A percentile compares a stretch with the other conserved stretches of the same genome.
Conservation (phyloP, 345 rosid species). For the Citrus sp. region DNA sequence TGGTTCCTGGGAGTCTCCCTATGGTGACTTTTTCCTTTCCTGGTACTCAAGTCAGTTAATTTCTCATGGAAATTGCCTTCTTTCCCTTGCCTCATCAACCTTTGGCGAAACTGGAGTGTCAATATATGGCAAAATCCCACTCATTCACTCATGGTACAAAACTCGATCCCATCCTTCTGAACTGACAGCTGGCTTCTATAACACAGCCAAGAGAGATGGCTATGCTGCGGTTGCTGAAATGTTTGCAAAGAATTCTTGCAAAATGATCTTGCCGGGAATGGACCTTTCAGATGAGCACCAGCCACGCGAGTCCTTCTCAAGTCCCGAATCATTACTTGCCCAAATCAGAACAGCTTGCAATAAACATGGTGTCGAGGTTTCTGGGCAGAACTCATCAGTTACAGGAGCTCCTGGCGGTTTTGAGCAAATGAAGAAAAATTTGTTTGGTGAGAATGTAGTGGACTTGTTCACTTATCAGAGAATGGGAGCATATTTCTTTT, state of each 20-base stretch:
- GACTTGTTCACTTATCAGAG: constrained; percentile 78
- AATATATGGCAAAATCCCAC: constrained; percentile 62
- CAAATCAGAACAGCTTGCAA: constrained; percentile 62
- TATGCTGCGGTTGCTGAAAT: constrained; percentile 55
- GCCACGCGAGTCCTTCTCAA: constrained; percentile 43
- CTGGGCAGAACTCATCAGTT: constrained; percentile 65
- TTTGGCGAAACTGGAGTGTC: constrained; percentile 39
- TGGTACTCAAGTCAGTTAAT: constrained; percentile 78
- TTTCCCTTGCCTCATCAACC: constrained; percentile 55
- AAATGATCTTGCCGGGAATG: constrained; percentile 82
- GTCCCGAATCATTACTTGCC: constrained; percentile 60
- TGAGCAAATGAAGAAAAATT: constrained; percentile 60
- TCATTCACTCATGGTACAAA: constrained; percentile 68
- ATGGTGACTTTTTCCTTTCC: constrained; percentile 81
- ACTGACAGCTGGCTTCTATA: constrained; percentile 76
- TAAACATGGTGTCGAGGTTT: constrained; percentile 54
- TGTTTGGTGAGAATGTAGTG: constrained; percentile 32
- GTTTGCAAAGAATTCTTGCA: constrained; percentile 76
- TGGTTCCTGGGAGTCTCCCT: constrained; percentile 85
- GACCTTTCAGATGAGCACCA: constrained; percentile 66
- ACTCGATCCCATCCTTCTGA: constrained; percentile 69
- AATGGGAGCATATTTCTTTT: constrained; percentile 96
- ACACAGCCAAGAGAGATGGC: constrained; percentile 56
- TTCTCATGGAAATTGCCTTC: constrained; percentile 68
- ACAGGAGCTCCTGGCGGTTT: constrained; percentile 45